phyloP scores from a whole-genome alignment of 371 early-diverging fungal species.

The Saksenaea oblongispora region DNA sequence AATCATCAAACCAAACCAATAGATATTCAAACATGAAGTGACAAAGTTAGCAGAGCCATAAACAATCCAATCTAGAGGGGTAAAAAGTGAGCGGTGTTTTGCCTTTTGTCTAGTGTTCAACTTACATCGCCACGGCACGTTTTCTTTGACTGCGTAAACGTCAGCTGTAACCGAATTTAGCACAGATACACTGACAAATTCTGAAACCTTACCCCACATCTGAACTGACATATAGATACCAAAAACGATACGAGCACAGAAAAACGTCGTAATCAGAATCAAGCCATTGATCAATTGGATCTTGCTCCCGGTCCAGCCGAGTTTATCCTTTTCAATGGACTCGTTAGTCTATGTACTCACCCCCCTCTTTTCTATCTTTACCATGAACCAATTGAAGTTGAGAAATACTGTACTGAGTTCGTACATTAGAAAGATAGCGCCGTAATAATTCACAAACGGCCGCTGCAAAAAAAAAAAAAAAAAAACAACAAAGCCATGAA shows the following conservation, averaged over 20 bases:
- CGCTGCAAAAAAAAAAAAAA: slow-evolving; percentile 36
- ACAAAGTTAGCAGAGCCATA: slow-evolving; percentile 67
- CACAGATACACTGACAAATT: neutral
- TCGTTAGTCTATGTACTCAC: neutral
- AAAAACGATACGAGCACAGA: slow-evolving; percentile 76
- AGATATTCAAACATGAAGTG: slow-evolving; percentile 71
- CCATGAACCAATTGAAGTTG: slow-evolving; percentile 92
- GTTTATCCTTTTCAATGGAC: slow-evolving; percentile 60
- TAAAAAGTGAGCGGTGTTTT: neutral
- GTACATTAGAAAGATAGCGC: slow-evolving; percentile 85
- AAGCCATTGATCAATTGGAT: slow-evolving; percentile 83
- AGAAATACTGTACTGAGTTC: slow-evolving; percentile 91
- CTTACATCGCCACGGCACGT: slow-evolving; percentile 60
- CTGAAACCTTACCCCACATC: slow-evolving; percentile 55
- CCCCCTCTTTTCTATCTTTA: slow-evolving; percentile 16
- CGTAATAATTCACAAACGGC: slow-evolving; percentile 88
- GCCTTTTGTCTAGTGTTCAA: neutral
- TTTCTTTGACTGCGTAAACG: slow-evolving; percentile 52
- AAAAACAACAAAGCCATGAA: neutral
- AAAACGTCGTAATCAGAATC: slow-evolving; percentile 71
- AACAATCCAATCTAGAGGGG: slow-evolving; percentile 44
- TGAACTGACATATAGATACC: slow-evolving; percentile 74
- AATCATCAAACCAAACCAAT: slow-evolving; percentile 84
- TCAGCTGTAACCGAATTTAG: slow-evolving; percentile 20
- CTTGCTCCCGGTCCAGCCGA: slow-evolving; percentile 74